Evolutionary conservation across 202 grass and related monocot species (phyloP).

Genomic region (Zizania palustris): DNA sequence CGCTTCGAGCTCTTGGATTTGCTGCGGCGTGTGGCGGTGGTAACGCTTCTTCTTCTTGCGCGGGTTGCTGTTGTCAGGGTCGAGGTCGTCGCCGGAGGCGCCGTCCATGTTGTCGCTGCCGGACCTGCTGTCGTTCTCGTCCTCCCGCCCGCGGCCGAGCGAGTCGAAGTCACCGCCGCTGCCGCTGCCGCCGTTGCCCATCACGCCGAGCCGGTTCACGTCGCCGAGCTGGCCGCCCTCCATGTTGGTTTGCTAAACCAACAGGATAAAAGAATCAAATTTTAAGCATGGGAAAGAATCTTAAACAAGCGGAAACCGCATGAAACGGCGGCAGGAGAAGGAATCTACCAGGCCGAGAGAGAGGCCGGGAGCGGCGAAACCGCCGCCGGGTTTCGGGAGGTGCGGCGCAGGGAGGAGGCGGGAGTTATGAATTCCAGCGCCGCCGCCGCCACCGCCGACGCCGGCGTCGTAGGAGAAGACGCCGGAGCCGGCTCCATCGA

Average conservation of each 20-base stretch:
- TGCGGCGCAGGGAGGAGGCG: conserved; percentile 42
- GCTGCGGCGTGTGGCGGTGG: conserved; percentile 95
- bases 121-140: conserved; percentile 93
- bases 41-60: conserved; percentile 93
- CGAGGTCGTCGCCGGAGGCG: conserved; percentile 76
- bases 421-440: conserved; percentile 44
- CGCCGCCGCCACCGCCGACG: conserved; percentile 28
- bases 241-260: conserved; percentile 66
- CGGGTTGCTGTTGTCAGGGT: conserved; percentile 70
- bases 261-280: neutral
- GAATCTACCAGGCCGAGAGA: conserved; percentile 81
- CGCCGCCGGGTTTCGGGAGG: conserved; percentile 40
- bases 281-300: neutral
- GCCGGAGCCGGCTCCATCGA: conserved; percentile 68
- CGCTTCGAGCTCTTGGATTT: conserved; percentile 97
- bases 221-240: conserved; percentile 54
- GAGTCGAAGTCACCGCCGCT: conserved; percentile 53
- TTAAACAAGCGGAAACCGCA: neutral
- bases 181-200: conserved; percentile 46
- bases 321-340: neutral
- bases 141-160: conserved; percentile 63
- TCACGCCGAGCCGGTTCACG: conserved; percentile 33
- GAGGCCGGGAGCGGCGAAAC: conserved; percentile 65
- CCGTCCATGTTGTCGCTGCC: conserved; percentile 89
- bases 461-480: conserved; percentile 60